A percentile compares a stretch with the other conserved stretches of the same genome.
phyloP scores from a whole-genome alignment of 208 protist species.

The Porcisia hertigi region DNA sequence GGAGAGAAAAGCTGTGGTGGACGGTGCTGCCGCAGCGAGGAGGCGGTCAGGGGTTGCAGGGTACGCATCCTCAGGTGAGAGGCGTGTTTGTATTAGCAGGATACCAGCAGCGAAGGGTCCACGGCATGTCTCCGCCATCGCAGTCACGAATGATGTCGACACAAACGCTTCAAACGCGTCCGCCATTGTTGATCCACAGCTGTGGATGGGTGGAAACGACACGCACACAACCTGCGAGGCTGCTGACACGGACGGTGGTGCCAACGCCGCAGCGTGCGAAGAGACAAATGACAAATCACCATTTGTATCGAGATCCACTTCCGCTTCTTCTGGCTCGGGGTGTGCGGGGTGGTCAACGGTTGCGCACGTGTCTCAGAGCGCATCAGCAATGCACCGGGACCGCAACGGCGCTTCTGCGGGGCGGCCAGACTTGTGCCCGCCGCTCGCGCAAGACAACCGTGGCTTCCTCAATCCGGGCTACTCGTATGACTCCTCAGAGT shows the following conservation, averaged over 20 bases:
- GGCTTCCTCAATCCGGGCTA: constrained; percentile 25
- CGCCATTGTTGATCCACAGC: background rate
- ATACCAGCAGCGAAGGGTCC: background rate
- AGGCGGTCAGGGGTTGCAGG: background rate
- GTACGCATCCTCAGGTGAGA: background rate
- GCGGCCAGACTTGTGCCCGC: background rate
- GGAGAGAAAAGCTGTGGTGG: background rate
- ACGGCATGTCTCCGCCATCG: background rate
- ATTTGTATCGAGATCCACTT: constrained; percentile 5
- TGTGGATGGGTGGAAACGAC: background rate
- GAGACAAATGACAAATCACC: background rate
- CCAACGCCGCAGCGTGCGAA: background rate
- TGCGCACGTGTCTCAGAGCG: background rate
- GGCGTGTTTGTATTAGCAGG: background rate
- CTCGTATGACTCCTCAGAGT: constrained; percentile 6
- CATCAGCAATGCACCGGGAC: background rate
- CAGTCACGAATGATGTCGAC: background rate
- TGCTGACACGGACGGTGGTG: background rate
- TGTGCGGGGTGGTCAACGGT: background rate
- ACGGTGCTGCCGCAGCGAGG: background rate
- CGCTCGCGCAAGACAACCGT: constrained; percentile 20
- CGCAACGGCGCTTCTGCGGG: background rate
- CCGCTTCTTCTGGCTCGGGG: background rate
- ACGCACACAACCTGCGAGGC: background rate
- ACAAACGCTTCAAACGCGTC: background rate